These are phyloP conservation scores for Aureobasidium sp. DNA, from an alignment of 2,329 filamentous ascomycete genomes.

Conservation along the genomic window DNA sequence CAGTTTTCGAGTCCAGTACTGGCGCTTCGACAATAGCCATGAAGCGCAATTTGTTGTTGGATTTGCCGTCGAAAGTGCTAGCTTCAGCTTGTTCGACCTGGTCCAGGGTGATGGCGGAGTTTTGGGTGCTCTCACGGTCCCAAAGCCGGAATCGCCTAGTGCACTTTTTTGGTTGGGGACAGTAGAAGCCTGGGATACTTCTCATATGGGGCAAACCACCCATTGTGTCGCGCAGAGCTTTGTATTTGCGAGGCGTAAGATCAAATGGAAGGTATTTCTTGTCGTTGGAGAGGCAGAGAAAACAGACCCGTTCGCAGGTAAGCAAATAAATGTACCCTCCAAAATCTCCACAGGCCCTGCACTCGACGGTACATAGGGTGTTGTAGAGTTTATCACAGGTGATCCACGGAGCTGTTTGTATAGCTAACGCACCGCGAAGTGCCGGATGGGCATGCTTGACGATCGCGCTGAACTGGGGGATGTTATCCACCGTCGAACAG, in stretches of 20 bases:
- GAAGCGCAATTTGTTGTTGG: background rate
- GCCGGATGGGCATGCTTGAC: background rate
- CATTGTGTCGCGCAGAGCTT: constrained; percentile 11
- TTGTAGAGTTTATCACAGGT: constrained; percentile 26
- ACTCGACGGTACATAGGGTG: constrained; percentile 26
- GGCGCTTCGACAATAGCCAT: background rate
- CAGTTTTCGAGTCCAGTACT: background rate
- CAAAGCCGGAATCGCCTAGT: background rate
- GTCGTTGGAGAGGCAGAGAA: constrained; percentile 28
- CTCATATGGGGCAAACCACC: constrained; percentile 4
- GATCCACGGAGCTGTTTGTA: constrained; percentile 24
- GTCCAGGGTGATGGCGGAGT: background rate
- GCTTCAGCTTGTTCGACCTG: background rate
- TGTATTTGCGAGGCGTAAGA: background rate
- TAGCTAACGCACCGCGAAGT: constrained; percentile 8
- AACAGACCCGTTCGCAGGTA: constrained; percentile 33
- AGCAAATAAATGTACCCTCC: constrained; percentile 33
- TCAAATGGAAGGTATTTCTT: constrained; percentile 25
- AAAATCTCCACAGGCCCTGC: constrained; percentile 30
- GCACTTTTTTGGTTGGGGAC: constrained; percentile 10
- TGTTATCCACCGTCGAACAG: constrained; percentile 27
- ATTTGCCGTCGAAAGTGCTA: background rate
- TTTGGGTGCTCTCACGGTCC: background rate
- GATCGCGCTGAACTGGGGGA: background rate
- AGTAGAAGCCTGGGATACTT: constrained; percentile 19